phyloP scores from a whole-genome alignment of 2,329 filamentous ascomycete species.

The Fusarium compactum region DNA sequence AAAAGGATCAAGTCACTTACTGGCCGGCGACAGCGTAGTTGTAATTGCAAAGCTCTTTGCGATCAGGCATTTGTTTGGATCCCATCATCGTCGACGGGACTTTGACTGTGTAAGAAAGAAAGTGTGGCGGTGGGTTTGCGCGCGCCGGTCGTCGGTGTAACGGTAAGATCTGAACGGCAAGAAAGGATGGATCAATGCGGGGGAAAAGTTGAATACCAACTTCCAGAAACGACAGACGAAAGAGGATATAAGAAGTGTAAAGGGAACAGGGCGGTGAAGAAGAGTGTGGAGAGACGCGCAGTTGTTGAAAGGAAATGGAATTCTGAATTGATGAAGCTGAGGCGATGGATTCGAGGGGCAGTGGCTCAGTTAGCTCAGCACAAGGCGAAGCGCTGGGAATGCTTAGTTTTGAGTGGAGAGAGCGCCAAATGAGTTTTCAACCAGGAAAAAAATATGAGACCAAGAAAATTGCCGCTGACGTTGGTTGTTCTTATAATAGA shows the following conservation, averaged over 20 bases:
- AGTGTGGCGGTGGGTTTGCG: conserved; percentile 33
- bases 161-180: not conserved
- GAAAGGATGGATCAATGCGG: conserved; percentile 4
- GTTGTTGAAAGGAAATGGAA: conserved; percentile 31
- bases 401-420: conserved; percentile 28
- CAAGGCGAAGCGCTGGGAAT: conserved; percentile 34
- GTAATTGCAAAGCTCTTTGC: conserved; percentile 74
- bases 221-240: conserved; percentile 34
- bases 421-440: conserved; percentile 4
- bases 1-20: conserved; percentile 64
- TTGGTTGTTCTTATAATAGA: not conserved
- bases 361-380: conserved; percentile 38
- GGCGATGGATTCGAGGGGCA: conserved; percentile 25
- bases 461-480: conserved; percentile 25
- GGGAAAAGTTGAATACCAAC: conserved; percentile 12
- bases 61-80: conserved; percentile 62
- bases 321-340: conserved; percentile 14
- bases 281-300: conserved; percentile 20
- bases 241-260: conserved; percentile 19
- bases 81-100: conserved; percentile 43
- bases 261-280: conserved; percentile 27
- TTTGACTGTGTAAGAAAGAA: conserved; percentile 1
- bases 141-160: conserved; percentile 28
- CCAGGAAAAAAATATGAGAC: not conserved
- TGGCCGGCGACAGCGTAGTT: conserved; percentile 85